Evolutionary conservation across 2,329 filamentous ascomycete genomes (phyloP), one percentile per base, ranked within the genome.

Genomic region (Pyricularia grisea): DNA sequence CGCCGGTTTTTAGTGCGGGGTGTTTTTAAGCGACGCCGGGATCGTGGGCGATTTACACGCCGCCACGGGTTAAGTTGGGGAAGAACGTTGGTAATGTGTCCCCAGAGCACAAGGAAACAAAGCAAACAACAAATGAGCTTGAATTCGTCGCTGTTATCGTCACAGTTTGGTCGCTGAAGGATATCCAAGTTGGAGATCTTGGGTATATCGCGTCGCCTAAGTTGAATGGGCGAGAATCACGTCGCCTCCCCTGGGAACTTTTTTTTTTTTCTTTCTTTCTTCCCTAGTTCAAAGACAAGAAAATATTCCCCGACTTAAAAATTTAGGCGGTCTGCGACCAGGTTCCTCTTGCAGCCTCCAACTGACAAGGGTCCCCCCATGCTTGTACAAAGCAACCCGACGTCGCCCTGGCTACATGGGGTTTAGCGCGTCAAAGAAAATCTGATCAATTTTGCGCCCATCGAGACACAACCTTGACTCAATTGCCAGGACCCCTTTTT

Each of bases 271-370:
- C n/a, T 33, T 25, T 50, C 28, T 55, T n/a, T 10, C 58, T 12
- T 61, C 4, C 55, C 55, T 58, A 11, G 7, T n/a, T 25, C 20
- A 5, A 60, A 60, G 58, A 27, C 25, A 12, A 61, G 10, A 25
- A 25, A 61, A 61, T 27, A 61, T 61, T 61, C 23, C 58, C 58
- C 58, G n/a, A 25, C 23, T 27, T 65, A 25, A 65, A 65, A 65
- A 31, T 65, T 65, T 65, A 65, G 64, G 64, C 64, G 64, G 64
- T 65, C 64, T 65, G 64, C 64, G 23, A 55, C 42, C 42, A 55
- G 42, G 42, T 55, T 55, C 42, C 42, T 55, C 33, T 28, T 28
- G 58, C 58, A 17, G 25, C 23, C 23, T 42, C 11, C n/a, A 61
- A 28, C 11, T 23, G 58, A 14, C 23, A 17, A 28, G 58, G n/a